Evolutionary conservation across 495 filamentous ascomycete genomes (phyloP), one percentile per base, ranked within the genome.

Genomic region (Penicillium silybi): DNA sequence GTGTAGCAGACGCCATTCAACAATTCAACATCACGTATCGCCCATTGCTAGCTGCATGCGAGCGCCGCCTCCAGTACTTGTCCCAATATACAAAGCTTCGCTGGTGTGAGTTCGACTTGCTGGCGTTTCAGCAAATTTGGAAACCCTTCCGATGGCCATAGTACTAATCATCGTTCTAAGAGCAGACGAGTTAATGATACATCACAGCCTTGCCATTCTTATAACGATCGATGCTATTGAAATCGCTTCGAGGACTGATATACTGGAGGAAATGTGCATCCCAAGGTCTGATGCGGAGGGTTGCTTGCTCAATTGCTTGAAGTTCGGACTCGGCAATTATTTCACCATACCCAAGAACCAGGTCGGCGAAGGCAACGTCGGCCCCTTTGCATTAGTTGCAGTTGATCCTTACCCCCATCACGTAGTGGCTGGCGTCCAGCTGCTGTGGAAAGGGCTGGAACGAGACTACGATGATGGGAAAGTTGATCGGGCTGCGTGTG

Each of bases 371-470:
- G 27, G 32, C 32, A 25, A 17, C 9, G 23, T 25, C 40, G 37
- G 18, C 13, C 22, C 49, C 1, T 48, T 59, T 13, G 52, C 56
- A 20, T 29, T 59, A 11, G 44, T 59, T 19, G 56, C 52, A 6
- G 51, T 59, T 25, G 56, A 59, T 26, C 56, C 56, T 44, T 59
- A 59, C 32, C 56, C 56, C 22, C 56, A 59, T 26, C 56, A 59
- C 38, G 45, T 59, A 8, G 52, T 59, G 26, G 56, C 56, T 7
- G 52, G 52, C 15, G 56, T 59, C 13, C 51, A 54, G 41, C 52
- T 59, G 17, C n/a, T 59, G 3, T 59, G 56, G 56, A 59, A 59
- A 37, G 47, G 51, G 2, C 45, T 59, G 27, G 56, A 55, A 19
- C 52, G 47, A 20, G 41, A 58, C 11, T 46, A 50, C 17, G 46